These are phyloP conservation scores for Pelargonium australe DNA, from an alignment of 441 rosid genomes.

Conservation along the genomic window DNA sequence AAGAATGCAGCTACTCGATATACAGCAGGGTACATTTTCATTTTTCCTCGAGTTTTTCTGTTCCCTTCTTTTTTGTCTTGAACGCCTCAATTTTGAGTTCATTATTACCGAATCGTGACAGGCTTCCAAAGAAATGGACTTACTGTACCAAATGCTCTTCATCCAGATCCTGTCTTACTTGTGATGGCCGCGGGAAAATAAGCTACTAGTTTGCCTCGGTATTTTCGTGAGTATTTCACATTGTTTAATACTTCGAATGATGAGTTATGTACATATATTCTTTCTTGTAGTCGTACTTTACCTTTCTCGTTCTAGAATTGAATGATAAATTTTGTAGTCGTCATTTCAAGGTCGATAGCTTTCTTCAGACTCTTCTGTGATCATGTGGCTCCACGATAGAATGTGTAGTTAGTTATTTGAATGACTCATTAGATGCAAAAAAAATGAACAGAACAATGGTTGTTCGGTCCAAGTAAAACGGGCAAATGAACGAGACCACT, in stretches of 20 bases:
- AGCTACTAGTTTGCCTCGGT: slow-evolving; percentile 30
- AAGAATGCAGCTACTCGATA: slow-evolving; percentile 88
- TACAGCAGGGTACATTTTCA: slow-evolving; percentile 64
- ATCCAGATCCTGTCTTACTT: slow-evolving; percentile 55
- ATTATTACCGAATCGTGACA: slow-evolving; percentile 20
- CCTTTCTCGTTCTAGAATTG: not conserved
- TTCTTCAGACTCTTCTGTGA: too few species aligned
- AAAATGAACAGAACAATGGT: too few species aligned
- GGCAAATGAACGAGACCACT: too few species aligned
- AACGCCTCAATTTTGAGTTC: not conserved
- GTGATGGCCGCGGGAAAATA: slow-evolving; percentile 71
- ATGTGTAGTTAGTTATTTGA: too few species aligned
- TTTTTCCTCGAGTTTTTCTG: not conserved
- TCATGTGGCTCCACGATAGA: too few species aligned
- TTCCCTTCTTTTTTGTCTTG: slow-evolving; percentile 2
- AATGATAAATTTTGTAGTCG: not conserved
- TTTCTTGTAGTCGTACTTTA: too few species aligned
- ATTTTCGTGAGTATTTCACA: not conserved
- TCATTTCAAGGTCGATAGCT: not conserved
- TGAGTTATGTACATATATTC: not conserved
- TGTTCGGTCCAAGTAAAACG: too few species aligned
- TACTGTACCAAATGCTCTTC: slow-evolving; percentile 91
- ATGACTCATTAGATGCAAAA: too few species aligned
- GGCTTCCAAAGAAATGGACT: slow-evolving; percentile 99
- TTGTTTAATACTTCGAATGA: not conserved